Evolutionary conservation across 2,329 filamentous ascomycete species (phyloP), one percentile per base, ranked within the genome.

Genomic region (Fusarium bactridioides): DNA sequence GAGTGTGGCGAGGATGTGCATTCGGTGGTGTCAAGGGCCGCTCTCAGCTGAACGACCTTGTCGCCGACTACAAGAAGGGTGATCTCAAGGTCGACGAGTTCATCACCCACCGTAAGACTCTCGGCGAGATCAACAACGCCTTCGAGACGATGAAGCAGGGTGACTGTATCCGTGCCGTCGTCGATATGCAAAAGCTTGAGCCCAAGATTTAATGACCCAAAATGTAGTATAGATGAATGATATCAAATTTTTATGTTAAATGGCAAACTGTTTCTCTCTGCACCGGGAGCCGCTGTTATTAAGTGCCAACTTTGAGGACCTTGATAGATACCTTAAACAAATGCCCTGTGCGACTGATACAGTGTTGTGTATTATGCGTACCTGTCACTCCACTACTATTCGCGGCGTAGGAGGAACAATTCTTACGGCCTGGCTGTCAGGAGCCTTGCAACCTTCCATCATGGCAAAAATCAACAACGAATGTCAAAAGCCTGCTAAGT

Each of bases 1-100:
- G 96, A 81, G 93, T 97, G 69, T 99, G 96, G 96, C 97, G 93
- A 86, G 96, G 96, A 61, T 98, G 95, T 81, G 96, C 96, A 23
- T 99, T 99, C 79, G 96, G 96, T 76, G 96, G 96, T 78, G 95
- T 99, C 88, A 99, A 98, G 88, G 96, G 96, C 77, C 95, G 96
- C 80, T 92, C 93, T 38, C 96, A 99, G 86, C 90, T 99, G 74
- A 92, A 93, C 53, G 91, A 88, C 66, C 91, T 99, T 44, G 94
- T 99, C 29, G 86, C 90, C 75, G 95, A 98, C 84, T 99, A 99
- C 85, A 88, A 97, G 82, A 88, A 89, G 59, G 95, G 95, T 77
- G 89, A 92, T 80, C 91, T 99, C 80, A 98, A 98, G 91, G 96
- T 98, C 50, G 95, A 98, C 81, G 96, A 99, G 86, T 98, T 98